Evolutionary conservation across 1,284 basidiomycete species (phyloP), one percentile per base, ranked within the genome.

Genomic region (Trametes sp.): DNA sequence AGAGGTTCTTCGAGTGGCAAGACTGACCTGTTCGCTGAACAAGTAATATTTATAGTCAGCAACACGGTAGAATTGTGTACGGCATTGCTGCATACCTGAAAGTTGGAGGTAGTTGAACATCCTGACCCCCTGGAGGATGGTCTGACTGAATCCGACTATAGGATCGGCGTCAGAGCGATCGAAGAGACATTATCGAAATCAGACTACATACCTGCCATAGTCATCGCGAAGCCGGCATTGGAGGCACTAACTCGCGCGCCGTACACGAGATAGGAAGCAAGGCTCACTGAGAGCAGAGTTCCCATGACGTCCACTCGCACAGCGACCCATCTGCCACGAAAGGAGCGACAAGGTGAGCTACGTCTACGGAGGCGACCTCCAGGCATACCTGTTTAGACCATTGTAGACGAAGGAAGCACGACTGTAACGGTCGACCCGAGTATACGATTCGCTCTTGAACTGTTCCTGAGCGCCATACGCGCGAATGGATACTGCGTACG

Each of bases 101-200:
- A 87, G 81, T 73, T 89, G 86, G 42, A 87, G 83, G 9, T 83
- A 78, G 67, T 90, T 89, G 46, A 84, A 72, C 16, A 80, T 68
- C 36, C 84, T 75, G 16, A 89, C 81, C 80, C 83, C 83, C 70
- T 75, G 82, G 45, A 89, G 72, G 44, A 89, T 87, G 76, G 82
- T 73, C 13, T 75, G 69, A 63, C 84, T 87, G 70, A 89, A 89
- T 1, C 79, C 79, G 41, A 87, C 82, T 84, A 33, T 1, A 1
- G 41, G 1, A 31, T 16, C 29, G n/a, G 5, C 28, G 35, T 50
- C n/a, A 38, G 52, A 24, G 8, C 9, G 8, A 6, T 4, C 28
- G 4, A n/a, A 11, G 4, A 16, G 23, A 23, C 26, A 2, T 6
- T 2, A 35, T 24, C 9, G 38, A 8, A 6, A 26, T 16, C 9